Evolutionary conservation across 306 rosid genomes (phyloP).

Genomic region (Comarum palustre): DNA sequence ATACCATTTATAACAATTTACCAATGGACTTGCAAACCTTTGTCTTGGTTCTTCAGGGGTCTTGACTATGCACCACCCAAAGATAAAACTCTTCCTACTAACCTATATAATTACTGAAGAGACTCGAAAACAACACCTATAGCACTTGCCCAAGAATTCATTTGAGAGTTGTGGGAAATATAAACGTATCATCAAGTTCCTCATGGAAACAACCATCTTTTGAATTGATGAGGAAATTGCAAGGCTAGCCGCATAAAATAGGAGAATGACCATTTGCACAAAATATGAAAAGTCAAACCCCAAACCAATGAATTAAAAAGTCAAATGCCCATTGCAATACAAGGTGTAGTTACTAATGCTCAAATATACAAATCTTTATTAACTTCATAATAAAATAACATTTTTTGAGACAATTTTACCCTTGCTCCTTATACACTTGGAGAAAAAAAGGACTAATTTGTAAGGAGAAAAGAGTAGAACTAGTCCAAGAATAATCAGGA

Average conservation of each 20-base stretch:
- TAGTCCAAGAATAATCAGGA: no score
- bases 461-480: no score
- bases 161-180: not conserved
- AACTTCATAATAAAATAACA: no score
- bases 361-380: no score
- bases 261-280: no score
- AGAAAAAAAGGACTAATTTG: no score
- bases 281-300: no score
- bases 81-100: not conserved
- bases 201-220: not conserved
- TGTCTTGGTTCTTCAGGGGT: not conserved
- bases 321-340: no score
- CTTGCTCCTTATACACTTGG: no score
- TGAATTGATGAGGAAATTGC: not conserved
- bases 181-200: not conserved
- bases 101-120: not conserved
- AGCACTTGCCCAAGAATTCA: not conserved
- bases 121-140: not conserved
- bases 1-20: not conserved
- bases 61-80: not conserved
- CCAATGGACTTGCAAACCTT: not conserved
- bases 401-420: no score
- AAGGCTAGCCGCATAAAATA: not conserved
- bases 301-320: no score
- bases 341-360: no score